These are phyloP conservation scores for Physcomitrium patens DNA, from an alignment of 225 moss, liverwort and hornwort species.

Conservation along the genomic window DNA sequence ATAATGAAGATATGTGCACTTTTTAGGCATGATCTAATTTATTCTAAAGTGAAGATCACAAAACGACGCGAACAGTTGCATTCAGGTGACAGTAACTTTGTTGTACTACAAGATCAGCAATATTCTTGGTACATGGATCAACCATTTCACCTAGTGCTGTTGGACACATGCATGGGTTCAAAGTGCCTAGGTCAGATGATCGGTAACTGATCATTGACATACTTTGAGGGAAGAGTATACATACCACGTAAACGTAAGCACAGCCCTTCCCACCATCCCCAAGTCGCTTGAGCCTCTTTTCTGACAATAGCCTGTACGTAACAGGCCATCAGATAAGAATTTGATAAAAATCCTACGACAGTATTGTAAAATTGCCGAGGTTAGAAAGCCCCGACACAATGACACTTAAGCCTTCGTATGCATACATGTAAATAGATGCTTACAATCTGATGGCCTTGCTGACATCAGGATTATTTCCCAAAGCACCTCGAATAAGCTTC, in stretches of 20 bases:
- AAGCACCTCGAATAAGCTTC: conserved; percentile 80
- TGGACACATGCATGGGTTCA: neutral
- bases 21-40: conserved; percentile 12
- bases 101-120: conserved; percentile 4
- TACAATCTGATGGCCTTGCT: conserved; percentile 95
- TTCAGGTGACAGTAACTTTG: conserved; percentile 1
- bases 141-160: conserved; percentile 7
- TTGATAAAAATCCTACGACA: conserved; percentile 11
- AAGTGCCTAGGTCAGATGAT: conserved; percentile 22
- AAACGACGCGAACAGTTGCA: conserved; percentile 4
- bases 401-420: conserved; percentile 1
- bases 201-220: neutral
- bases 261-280: conserved; percentile 91
- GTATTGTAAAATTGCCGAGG: conserved; percentile 4
- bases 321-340: conserved; percentile 17
- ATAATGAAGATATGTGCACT: neutral
- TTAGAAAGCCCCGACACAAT: conserved; percentile 1
- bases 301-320: conserved; percentile 61
- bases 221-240: conserved; percentile 23
- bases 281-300: conserved; percentile 69
- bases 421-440: conserved; percentile 8
- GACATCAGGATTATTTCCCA: conserved; percentile 92
- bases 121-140: conserved; percentile 24
- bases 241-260: conserved; percentile 81
- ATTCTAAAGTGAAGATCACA: neutral